phyloP scores from a whole-genome alignment of 164 flowering plant species.

The Tinospora cordifolia region DNA sequence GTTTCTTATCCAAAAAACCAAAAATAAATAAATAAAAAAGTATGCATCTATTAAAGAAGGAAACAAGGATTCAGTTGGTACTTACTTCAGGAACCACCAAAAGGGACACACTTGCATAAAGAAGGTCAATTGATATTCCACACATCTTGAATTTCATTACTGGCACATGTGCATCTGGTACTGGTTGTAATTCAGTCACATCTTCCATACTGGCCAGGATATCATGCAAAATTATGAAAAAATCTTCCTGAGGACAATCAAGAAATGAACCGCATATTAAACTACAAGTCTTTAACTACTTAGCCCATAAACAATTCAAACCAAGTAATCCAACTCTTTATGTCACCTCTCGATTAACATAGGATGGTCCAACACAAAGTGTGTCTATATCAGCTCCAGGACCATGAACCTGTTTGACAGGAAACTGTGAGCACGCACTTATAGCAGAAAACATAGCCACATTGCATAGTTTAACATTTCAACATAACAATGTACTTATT shows the following conservation, averaged over 20 bases:
- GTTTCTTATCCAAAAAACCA: no score
- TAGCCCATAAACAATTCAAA: neutral
- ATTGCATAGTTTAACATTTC: no score
- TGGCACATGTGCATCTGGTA: conserved; percentile 97
- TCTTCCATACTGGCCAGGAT: conserved; percentile 69
- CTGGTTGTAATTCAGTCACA: conserved; percentile 82
- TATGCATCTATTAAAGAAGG: neutral
- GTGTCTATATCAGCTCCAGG: conserved; percentile 97
- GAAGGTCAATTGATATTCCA: conserved; percentile 87
- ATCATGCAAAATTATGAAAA: conserved; percentile 62
- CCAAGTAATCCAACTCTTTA: neutral
- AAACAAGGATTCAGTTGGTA: neutral
- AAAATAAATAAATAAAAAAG: no score
- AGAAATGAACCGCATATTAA: neutral
- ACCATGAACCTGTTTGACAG: conserved; percentile 64
- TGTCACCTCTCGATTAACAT: conserved; percentile 76
- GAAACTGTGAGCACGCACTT: no score
- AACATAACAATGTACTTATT: no score
- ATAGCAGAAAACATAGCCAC: no score
- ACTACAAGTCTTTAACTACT: neutral
- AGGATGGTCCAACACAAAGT: conserved; percentile 91
- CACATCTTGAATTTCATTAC: conserved; percentile 89
- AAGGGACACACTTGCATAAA: conserved; percentile 79
- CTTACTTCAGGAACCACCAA: conserved; percentile 87
- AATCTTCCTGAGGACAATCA: conserved; percentile 50